Base-by-base conservation (phyloP, 164 flowering plant genomes). In the Vitis rotundifolia region DNA sequence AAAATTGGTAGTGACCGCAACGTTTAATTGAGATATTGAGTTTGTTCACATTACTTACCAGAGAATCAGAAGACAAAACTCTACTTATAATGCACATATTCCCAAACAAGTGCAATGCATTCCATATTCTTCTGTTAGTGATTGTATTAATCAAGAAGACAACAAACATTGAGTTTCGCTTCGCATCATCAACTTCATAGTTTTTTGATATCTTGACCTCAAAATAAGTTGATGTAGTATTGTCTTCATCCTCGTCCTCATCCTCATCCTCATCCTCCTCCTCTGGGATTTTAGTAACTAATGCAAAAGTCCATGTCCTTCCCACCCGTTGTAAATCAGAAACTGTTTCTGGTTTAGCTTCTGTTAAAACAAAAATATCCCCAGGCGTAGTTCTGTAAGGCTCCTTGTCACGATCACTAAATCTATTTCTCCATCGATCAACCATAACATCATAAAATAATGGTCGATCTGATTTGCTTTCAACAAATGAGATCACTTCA, bases 71-170 rank as follows among this genome's bases (percentile, higher is more conserved):
- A 64, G 64, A 49, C 37, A 89, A 52, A 66, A 83, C 75, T 70
- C 74, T 66, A 49, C 67, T 71, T 49, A 87, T 67, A 44, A 87
- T 65, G 10, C 51, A 55, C 28, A 66, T 4, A 64, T 80, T 77
- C 56, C 58, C 16, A 19, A 19, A 14, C 83, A 74, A 74, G 59
- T 76, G 75, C 50, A 87, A 67, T 0, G 88, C 81, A 11, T 67
- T 76, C 92, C 95, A 90, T 51, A 89, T 85, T 53, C 93, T 75
- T 29, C 19, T 86, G 70, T 79, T 77, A 3, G 91, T 75, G 0
- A 84, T 79, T 10, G 85, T 52, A 74, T 88, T 91, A 1, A 52
- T 67, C 82, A 91, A 59, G 75, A 70, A 84, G 18, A 87, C 70
- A 14, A 84, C 85, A 70, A 72, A 87, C 57, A 82, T 49, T 0